Conservation (phyloP, 257 asterid genomes). For the Nicotiana tabacum region DNA sequence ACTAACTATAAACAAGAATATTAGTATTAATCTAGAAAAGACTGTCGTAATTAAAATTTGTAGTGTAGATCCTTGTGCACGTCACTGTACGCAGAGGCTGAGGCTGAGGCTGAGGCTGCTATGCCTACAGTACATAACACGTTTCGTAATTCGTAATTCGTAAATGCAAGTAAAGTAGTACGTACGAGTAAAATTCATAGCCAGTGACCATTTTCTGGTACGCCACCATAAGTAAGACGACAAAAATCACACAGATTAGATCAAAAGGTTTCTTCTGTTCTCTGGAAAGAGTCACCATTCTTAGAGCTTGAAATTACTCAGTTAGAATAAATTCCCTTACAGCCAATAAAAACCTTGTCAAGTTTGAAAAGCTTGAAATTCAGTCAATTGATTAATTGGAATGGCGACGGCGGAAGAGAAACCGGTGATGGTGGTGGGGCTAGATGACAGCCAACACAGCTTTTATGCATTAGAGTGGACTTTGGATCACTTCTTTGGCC, state of each 20-base stretch:
- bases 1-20: too few relatives aligned
- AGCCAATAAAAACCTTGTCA: too few relatives aligned
- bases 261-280: too few relatives aligned
- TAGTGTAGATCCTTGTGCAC: neutral
- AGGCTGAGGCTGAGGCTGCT: neutral
- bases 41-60: too few relatives aligned
- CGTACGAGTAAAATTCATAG: too few relatives aligned
- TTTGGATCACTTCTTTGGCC: constrained; percentile 55
- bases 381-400: too few relatives aligned
- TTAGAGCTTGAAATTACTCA: too few relatives aligned
- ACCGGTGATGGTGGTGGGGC: constrained; percentile 70
- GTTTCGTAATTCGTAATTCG: neutral
- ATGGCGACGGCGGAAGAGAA: constrained; percentile 38
- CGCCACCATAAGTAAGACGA: neutral
- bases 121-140: neutral
- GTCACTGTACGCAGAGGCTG: neutral
- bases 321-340: too few relatives aligned
- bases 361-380: too few relatives aligned
- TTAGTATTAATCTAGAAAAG: too few relatives aligned
- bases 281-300: too few relatives aligned
- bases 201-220: neutral
- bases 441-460: constrained; percentile 83
- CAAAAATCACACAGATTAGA: neutral
- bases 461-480: constrained; percentile 78
- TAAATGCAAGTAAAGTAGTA: too few relatives aligned